Conservation (phyloP, 2,329 filamentous ascomycete species). For the Botrytis elliptica region DNA sequence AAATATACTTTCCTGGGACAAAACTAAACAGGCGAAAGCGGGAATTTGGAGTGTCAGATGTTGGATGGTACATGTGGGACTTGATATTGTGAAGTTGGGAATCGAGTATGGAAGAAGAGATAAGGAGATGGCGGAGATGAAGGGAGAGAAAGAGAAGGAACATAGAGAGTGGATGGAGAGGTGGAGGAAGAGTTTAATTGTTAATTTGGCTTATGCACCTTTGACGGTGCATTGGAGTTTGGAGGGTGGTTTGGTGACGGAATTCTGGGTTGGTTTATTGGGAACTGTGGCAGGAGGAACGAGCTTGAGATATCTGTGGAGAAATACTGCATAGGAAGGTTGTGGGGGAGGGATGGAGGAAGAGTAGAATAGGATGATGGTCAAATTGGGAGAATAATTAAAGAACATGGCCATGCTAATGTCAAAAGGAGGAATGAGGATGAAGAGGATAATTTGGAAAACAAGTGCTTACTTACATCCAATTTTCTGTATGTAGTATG, state of each 20-base stretch:
- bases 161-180: conserved; percentile 37
- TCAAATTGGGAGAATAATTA: not conserved
- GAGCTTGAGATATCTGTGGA: conserved; percentile 47
- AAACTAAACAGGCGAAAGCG: conserved; percentile 58
- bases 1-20: conserved; percentile 61
- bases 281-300: conserved; percentile 52
- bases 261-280: conserved; percentile 56
- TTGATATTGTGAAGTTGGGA: conserved; percentile 68
- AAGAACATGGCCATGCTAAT: not conserved
- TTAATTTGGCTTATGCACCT: conserved; percentile 75
- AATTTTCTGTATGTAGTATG: not conserved
- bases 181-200: conserved; percentile 66
- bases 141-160: conserved; percentile 39
- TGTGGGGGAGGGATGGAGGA: not conserved
- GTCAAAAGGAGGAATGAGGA: too few relatives aligned
- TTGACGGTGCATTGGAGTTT: conserved; percentile 82
- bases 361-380: not conserved
- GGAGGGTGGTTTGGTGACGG: conserved; percentile 61
- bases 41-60: conserved; percentile 73
- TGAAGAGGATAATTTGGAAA: not conserved
- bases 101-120: conserved; percentile 37
- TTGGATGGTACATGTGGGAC: conserved; percentile 75
- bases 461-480: not conserved
- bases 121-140: conserved; percentile 33
- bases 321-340: conserved; percentile 28